phyloP scores from a whole-genome alignment of 2,329 filamentous ascomycete species.

The Akanthomyces lecanii region DNA sequence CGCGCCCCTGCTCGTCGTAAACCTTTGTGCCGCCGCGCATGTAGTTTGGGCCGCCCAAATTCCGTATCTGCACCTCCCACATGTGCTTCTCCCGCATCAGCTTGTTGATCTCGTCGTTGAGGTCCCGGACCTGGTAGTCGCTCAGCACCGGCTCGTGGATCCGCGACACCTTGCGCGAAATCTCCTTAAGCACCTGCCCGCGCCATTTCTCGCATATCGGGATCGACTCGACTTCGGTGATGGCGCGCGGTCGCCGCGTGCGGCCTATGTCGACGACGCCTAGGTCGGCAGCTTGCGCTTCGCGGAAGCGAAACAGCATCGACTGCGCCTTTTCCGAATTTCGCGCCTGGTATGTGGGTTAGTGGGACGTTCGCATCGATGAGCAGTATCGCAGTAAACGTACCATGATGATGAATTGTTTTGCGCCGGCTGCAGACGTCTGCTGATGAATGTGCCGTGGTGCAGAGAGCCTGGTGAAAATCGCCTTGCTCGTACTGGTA shows the following conservation, averaged over 20 bases:
- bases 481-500: background rate
- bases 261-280: conserved; percentile 93
- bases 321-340: conserved; percentile 99
- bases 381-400: background rate
- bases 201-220: conserved; percentile 95
- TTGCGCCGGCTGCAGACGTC: conserved; percentile 1
- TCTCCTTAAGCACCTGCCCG: conserved; percentile 93
- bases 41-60: conserved; percentile 95
- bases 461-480: conserved; percentile 6
- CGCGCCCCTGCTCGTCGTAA: conserved; percentile 69
- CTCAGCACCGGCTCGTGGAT: conserved; percentile 90
- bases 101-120: conserved; percentile 99
- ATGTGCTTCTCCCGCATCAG: conserved; percentile 98
- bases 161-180: conserved; percentile 91
- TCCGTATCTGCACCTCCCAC: conserved; percentile 96
- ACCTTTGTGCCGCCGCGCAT: conserved; percentile 70
- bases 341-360: conserved; percentile 61
- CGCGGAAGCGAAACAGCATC: conserved; percentile 99
- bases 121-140: conserved; percentile 94
- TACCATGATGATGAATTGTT: conserved; percentile 2
- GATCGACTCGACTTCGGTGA: conserved; percentile 80
- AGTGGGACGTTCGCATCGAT: background rate
- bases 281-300: conserved; percentile 90
- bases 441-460: background rate
- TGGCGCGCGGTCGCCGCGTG: conserved; percentile 83